Evolutionary conservation across 257 asterid genomes (phyloP).

Genomic region (Capsicum chinense): DNA sequence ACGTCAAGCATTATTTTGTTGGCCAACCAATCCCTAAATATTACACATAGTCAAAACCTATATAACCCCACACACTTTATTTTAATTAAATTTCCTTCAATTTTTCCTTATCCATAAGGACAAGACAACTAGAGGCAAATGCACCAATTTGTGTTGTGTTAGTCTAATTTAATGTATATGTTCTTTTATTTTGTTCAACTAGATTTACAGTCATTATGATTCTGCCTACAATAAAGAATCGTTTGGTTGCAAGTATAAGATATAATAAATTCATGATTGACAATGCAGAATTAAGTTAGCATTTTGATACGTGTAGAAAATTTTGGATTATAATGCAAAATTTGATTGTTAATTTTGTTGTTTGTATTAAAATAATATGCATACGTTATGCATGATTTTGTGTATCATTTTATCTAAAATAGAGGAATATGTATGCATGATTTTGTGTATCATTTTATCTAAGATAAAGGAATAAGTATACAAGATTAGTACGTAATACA

Average conservation of each 20-base stretch:
- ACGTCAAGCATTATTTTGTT: conserved; percentile 14
- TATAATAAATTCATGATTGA: background rate
- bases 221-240: background rate
- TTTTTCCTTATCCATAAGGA: background rate
- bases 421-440: background rate
- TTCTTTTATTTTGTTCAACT: background rate
- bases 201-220: background rate
- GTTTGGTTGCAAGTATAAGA: background rate
- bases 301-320: background rate
- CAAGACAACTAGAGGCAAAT: background rate
- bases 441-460: background rate
- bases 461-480: background rate
- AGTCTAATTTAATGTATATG: background rate
- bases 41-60: conserved; percentile 26
- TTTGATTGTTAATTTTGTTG: background rate
- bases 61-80: background rate
- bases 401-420: too few relatives aligned
- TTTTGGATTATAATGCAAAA: background rate
- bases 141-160: conserved; percentile 1
- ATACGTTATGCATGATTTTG: background rate
- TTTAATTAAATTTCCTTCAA: background rate
- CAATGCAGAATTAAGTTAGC: background rate
- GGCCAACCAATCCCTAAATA: conserved; percentile 27
- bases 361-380: background rate
- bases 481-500: background rate